Conservation (phyloP, 306 rosid species). For the Ammopiptanthus mongolicus region DNA sequence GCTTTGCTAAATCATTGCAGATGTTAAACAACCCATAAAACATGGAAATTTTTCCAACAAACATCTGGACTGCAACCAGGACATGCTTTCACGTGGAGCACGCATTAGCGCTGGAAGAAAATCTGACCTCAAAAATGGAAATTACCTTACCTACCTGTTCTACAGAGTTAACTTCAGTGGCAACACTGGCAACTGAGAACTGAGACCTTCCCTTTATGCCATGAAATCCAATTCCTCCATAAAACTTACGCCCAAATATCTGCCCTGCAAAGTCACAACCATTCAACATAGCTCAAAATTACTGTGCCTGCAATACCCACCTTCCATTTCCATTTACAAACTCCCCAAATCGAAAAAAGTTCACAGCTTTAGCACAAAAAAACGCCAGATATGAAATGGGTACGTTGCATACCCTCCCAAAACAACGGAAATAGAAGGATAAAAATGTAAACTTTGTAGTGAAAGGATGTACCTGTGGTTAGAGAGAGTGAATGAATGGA, state of each 20-base stretch:
- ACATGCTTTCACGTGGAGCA: no score
- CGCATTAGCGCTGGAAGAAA: background rate
- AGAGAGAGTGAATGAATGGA: constrained; percentile 33
- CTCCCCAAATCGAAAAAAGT: background rate
- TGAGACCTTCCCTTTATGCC: constrained; percentile 51
- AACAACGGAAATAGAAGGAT: background rate
- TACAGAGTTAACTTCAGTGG: constrained; percentile 56
- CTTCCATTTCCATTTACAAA: background rate
- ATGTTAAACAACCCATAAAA: background rate
- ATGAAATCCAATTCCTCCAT: constrained; percentile 45
- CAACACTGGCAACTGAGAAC: constrained; percentile 55
- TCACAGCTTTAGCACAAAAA: background rate
- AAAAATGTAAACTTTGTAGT: background rate
- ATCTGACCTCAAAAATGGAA: background rate
- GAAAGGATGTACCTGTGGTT: constrained; percentile 40
- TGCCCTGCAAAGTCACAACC: constrained; percentile 42
- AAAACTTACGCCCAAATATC: constrained; percentile 36
- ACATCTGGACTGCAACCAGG: constrained; percentile 7
- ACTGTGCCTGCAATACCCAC: constrained; percentile 13
- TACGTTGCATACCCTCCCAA: background rate
- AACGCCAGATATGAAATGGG: constrained; percentile 23
- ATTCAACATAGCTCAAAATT: background rate
- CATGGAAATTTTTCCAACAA: constrained; percentile 11
- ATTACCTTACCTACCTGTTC: constrained; percentile 44
- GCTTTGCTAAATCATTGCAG: background rate